phyloP scores from a whole-genome alignment of 2,329 filamentous ascomycete genomes.

The Ramularia endophylla region DNA sequence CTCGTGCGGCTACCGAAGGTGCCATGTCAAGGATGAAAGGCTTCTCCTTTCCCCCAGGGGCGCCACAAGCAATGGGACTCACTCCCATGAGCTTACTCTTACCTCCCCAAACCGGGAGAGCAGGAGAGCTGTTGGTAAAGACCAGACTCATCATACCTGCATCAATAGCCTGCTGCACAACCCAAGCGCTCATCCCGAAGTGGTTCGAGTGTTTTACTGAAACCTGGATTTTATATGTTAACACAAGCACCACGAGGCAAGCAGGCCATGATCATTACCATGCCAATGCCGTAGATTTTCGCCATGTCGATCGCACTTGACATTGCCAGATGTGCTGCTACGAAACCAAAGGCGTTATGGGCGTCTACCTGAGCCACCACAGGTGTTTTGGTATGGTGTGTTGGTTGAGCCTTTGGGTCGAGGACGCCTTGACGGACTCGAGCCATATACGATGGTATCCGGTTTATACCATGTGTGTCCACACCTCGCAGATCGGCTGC shows the following conservation, averaged over 20 bases:
- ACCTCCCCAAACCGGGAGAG: slow-evolving; percentile 65
- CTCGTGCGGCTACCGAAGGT: slow-evolving; percentile 62
- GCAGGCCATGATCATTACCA: too few species aligned
- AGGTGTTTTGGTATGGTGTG: slow-evolving; percentile 58
- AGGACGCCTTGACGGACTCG: slow-evolving; percentile 66
- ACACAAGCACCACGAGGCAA: too few species aligned
- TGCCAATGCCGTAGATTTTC: slow-evolving; percentile 60
- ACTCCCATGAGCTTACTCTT: slow-evolving; percentile 65
- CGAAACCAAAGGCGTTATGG: slow-evolving; percentile 68
- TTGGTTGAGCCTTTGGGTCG: slow-evolving; percentile 54
- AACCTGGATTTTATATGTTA: too few species aligned
- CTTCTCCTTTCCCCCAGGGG: slow-evolving; percentile 54
- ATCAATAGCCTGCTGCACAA: slow-evolving; percentile 71
- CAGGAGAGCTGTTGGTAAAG: slow-evolving; percentile 59
- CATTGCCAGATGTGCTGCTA: slow-evolving; percentile 64
- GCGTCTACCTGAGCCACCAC: slow-evolving; percentile 64
- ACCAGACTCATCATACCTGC: slow-evolving; percentile 58
- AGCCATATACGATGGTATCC: slow-evolving; percentile 70
- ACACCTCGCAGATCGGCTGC: slow-evolving; percentile 72
- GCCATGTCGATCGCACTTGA: slow-evolving; percentile 61
- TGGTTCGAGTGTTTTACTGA: slow-evolving; percentile 72
- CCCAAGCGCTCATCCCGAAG: slow-evolving; percentile 77
- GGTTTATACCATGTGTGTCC: slow-evolving; percentile 73
- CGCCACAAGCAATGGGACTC: slow-evolving; percentile 69
- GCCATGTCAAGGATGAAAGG: slow-evolving; percentile 75